phyloP scores from a whole-genome alignment of 2,329 filamentous ascomycete species.

The Penicillium verrucosum region DNA sequence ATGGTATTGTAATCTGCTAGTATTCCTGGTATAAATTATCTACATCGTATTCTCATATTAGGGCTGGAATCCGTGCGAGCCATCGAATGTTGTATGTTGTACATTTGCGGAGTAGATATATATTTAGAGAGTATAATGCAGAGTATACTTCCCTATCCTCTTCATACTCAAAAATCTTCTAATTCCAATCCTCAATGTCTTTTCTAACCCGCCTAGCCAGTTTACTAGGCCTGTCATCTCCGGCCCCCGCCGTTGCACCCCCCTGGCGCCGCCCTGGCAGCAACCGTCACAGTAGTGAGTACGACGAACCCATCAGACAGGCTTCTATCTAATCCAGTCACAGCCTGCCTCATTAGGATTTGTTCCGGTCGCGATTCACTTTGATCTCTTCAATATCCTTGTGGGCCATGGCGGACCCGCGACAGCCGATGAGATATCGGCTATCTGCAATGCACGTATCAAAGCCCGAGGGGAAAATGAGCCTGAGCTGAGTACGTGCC shows the following conservation, averaged over 20 bases:
- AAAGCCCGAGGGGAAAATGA: constrained; percentile 8
- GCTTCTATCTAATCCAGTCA: background rate
- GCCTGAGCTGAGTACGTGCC: constrained; percentile 25
- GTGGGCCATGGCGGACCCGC: constrained; percentile 25
- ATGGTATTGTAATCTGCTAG: background rate
- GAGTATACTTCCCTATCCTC: background rate
- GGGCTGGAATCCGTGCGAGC: background rate
- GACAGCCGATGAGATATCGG: constrained; percentile 28
- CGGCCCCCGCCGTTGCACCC: constrained; percentile 8
- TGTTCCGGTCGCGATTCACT: constrained; percentile 37
- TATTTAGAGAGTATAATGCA: background rate
- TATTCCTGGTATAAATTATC: background rate
- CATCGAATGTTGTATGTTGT: background rate
- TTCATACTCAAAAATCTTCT: background rate
- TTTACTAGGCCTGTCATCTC: constrained; percentile 9
- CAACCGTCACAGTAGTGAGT: constrained; percentile 28
- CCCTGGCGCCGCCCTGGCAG: constrained; percentile 28
- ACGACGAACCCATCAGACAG: background rate
- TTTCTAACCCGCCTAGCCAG: constrained; percentile 17
- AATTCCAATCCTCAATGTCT: constrained; percentile 9
- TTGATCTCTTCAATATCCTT: constrained; percentile 33
- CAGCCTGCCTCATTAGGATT: constrained; percentile 38
- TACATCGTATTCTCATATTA: background rate
- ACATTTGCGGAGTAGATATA: background rate
- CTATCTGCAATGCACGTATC: constrained; percentile 18